phyloP scores from a whole-genome alignment of 768 basidiomycete genomes.

The Lactarius vividus region DNA sequence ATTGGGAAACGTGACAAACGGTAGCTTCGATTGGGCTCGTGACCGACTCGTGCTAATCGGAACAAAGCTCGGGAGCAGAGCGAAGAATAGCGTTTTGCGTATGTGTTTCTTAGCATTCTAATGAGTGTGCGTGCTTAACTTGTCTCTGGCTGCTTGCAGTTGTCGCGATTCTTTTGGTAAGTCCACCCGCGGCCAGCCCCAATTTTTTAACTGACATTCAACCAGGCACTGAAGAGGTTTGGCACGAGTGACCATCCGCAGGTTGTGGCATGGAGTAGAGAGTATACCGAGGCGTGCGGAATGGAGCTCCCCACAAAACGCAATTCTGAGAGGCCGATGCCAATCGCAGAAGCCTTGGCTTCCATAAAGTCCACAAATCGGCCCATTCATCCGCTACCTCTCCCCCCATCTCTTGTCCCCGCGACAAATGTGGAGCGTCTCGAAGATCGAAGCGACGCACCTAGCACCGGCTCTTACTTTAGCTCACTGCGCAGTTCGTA shows the following conservation, averaged over 20 bases:
- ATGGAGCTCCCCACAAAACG: constrained; percentile 43
- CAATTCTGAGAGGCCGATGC: not conserved
- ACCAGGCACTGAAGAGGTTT: constrained; percentile 64
- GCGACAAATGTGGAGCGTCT: constrained; percentile 6
- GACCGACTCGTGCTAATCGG: constrained; percentile 42
- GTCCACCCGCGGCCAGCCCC: constrained; percentile 33
- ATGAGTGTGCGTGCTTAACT: constrained; percentile 36
- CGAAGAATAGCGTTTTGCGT: constrained; percentile 46
- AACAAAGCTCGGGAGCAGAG: constrained; percentile 40
- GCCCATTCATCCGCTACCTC: constrained; percentile 9
- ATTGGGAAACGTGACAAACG: constrained; percentile 8
- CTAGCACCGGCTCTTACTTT: constrained; percentile 14
- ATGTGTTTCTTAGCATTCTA: constrained; percentile 30
- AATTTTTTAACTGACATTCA: constrained; percentile 1
- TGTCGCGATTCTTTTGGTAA: constrained; percentile 60
- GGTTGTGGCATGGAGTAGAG: constrained; percentile 55
- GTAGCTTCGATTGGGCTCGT: constrained; percentile 37
- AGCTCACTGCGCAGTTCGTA: constrained; percentile 21
- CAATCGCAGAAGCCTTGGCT: constrained; percentile 8
- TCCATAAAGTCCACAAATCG: constrained; percentile 4
- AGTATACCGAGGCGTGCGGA: constrained; percentile 68
- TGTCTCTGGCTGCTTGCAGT: constrained; percentile 53
- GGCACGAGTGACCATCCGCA: constrained; percentile 53
- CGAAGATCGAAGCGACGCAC: constrained; percentile 22
- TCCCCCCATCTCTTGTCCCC: not conserved